Percentiles rank a stretch among this genome's conserved stretches.
phyloP scores from a whole-genome alignment of 75 land plant species.

The Cupressus sempervirens region DNA sequence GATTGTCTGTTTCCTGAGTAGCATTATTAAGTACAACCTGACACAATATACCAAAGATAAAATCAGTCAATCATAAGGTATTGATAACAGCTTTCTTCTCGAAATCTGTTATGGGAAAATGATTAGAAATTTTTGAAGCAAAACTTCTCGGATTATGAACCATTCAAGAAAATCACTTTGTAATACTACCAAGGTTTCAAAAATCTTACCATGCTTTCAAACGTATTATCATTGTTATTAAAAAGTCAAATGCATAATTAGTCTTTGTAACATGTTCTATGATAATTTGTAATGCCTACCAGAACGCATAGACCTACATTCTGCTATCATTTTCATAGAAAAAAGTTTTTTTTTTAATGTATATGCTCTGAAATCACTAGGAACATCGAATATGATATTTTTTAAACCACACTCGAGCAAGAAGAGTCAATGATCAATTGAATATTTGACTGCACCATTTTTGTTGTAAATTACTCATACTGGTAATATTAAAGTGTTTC shows the following conservation, averaged over 20 bases:
- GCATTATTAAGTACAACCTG: constrained; percentile 99
- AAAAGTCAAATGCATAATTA: not conserved
- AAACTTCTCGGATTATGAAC: not conserved
- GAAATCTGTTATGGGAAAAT: not conserved
- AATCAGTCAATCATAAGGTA: not conserved
- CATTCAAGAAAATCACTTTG: not conserved
- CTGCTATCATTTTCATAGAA: too few relatives aligned
- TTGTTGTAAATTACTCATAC: not conserved
- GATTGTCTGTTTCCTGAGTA: constrained; percentile 98
- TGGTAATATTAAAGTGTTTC: too few relatives aligned
- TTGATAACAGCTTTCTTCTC: not conserved
- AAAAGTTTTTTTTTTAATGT: too few relatives aligned
- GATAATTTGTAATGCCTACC: not conserved
- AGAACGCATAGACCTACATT: not conserved
- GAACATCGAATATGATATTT: not conserved
- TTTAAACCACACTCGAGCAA: not conserved
- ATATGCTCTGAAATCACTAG: not conserved
- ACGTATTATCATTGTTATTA: not conserved
- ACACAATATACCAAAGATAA: not conserved
- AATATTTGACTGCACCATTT: not conserved
- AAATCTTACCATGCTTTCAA: not conserved
- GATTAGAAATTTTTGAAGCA: not conserved
- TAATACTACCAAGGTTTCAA: not conserved
- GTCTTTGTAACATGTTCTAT: not conserved
- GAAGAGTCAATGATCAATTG: not conserved